Evolutionary conservation across 176 grass and related monocot genomes (phyloP), one percentile per base, ranked within the genome.

Genomic region (Carex myosuroides): DNA sequence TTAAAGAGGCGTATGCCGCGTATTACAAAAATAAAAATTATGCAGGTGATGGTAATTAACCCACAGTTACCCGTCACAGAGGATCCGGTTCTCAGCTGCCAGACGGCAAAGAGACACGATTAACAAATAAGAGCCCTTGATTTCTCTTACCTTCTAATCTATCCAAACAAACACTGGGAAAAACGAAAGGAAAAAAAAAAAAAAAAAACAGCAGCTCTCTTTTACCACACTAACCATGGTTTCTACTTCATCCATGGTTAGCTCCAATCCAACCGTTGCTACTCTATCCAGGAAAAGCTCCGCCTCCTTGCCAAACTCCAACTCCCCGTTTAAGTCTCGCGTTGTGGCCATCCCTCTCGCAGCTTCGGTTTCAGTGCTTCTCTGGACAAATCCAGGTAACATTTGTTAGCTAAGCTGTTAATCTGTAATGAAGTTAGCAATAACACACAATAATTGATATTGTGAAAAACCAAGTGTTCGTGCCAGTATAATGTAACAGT

Each of bases 381-480:
- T 91, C 59, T 94, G 92, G 92, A 84, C 92, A 81, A 82, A 32
- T 53, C 89, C 92, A 91, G 92, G 89, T 94, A 91, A 46, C 8
- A 18, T 11, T 42, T 54, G 6, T 21, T 66, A 67, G 10, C 8
- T 42, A 29, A 8, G 37, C 8, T 22, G 32, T 39, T n/a, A 11
- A 50, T 81, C 3, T 81, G 12, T 13, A 18, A 21, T 82, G 37
- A 67, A 30, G 9, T 9, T 48, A 66, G 61, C 29, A 82, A 67
- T 30, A 14, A 55, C 2, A 54, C 22, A 76, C 3, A 16, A 62
- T 17, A 13, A 29, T 56, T 76, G 12, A 16, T 26, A 76, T 55
- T 7, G 12, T 55, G 3, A 12, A 20, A 22, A 54, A 76, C 12
- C 42, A 74, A 74, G 20, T 42, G 18, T 74, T 13, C 1, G 70